Conservation (phyloP, 768 basidiomycete genomes). For the Daedaleopsis nitida region DNA sequence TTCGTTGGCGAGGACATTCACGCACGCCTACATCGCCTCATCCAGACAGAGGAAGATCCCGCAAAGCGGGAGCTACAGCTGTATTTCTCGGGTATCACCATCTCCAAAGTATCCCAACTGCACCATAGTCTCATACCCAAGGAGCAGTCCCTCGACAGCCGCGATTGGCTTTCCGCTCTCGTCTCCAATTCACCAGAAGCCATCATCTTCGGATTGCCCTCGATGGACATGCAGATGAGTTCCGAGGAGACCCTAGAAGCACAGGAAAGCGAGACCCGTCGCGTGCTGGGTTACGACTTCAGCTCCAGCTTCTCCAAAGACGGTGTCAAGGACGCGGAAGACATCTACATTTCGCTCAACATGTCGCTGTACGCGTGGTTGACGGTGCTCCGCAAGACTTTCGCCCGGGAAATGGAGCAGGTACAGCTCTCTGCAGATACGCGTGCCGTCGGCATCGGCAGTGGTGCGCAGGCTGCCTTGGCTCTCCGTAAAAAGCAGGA, state of each 20-base stretch:
- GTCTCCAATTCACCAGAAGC: conserved; percentile 66
- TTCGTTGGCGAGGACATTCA: conserved; percentile 68
- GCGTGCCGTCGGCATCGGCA: conserved; percentile 28
- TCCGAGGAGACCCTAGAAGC: conserved; percentile 54
- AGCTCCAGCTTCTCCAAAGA: conserved; percentile 63
- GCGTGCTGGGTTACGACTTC: conserved; percentile 66
- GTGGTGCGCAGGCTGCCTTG: not conserved
- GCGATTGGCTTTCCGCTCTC: conserved; percentile 61
- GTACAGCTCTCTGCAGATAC: conserved; percentile 60
- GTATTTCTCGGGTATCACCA: conserved; percentile 74
- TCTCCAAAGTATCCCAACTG: conserved; percentile 70
- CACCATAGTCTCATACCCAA: conserved; percentile 48
- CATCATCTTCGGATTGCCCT: conserved; percentile 77
- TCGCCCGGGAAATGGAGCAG: conserved; percentile 78
- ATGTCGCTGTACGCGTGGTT: conserved; percentile 83
- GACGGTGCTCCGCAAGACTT: conserved; percentile 71
- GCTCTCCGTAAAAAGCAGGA: conserved; percentile 16
- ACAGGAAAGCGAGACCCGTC: conserved; percentile 36
- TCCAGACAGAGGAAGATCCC: conserved; percentile 50
- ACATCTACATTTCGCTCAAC: conserved; percentile 86
- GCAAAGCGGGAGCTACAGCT: conserved; percentile 67
- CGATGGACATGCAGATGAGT: conserved; percentile 81
- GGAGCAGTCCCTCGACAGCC: conserved; percentile 42
- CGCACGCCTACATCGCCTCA: conserved; percentile 68
- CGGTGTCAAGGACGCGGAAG: conserved; percentile 54